Evolutionary conservation across 73 alveolate species (phyloP), one percentile per base, ranked within the genome.

Genomic region (Paramecium pentaurelia): DNA sequence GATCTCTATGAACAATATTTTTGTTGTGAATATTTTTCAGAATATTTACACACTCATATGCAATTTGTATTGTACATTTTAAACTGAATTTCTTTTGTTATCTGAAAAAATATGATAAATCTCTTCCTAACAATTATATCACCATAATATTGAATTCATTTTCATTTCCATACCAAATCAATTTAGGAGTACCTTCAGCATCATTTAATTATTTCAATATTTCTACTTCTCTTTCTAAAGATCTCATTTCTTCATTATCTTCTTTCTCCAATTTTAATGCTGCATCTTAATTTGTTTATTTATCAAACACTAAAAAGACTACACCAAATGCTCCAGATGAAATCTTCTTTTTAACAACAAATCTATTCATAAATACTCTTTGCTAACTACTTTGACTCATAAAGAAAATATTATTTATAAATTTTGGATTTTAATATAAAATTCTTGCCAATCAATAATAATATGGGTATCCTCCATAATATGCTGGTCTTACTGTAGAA

Each of bases 1-100:
- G 90, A 94, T 95, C 98, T 38, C 98, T 90, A 60, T 95, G 98
- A 45, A 95, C 87, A 2, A 95, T 92, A 47, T 92, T 64, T 90
- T 86, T 90, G 60, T 92, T 71, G 71, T 95, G 98, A 37, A 88
- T 88, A 44, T 80, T 80, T 44, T 28, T 80, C 0, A 80, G 34
- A 9, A 95, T 88, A 42, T 45, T 30, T 0, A 80, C 91, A 80
- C 77, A 25, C 3, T 80, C 91, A 80, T 45, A 44, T 11, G 91
- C 91, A 11, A 80, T 80, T 49, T 80, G 32, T 45, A 47, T 80
- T 20, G 91, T 80, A 27, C 91, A 80, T 47, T 80, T 80, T 28
- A 80, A 64, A 6, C 64, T 42, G 47, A 80, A 80, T 16, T 80
- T 45, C 34, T 47, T 80, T 25, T 80, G 32, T 16, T 47, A 44